These are phyloP conservation scores for Mycotypha africana DNA, from an alignment of 371 early-diverging fungal species.

Conservation along the genomic window DNA sequence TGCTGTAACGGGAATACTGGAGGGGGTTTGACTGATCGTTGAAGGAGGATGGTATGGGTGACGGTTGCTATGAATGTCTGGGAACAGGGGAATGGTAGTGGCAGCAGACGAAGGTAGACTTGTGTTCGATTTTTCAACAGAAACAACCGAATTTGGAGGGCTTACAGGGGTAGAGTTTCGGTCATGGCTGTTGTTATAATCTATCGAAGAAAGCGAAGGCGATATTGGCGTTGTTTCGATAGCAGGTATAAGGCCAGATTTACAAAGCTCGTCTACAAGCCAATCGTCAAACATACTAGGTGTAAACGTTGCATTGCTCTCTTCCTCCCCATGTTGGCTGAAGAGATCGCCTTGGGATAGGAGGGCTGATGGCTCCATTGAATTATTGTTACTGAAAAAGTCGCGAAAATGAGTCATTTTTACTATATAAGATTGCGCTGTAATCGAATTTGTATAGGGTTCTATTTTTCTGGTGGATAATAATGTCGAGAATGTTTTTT, in stretches of 20 bases:
- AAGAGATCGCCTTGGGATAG: too few relatives aligned
- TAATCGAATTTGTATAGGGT: not conserved
- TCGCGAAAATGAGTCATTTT: not conserved
- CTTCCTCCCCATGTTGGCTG: too few relatives aligned
- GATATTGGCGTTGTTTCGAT: too few relatives aligned
- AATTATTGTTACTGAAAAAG: too few relatives aligned
- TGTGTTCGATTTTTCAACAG: too few relatives aligned
- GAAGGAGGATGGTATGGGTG: not conserved
- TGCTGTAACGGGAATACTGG: not conserved
- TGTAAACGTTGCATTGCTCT: slow-evolving; percentile 1
- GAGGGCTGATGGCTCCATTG: too few relatives aligned
- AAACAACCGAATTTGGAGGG: slow-evolving; percentile 3
- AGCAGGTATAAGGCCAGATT: slow-evolving; percentile 16
- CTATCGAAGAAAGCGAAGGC: not conserved
- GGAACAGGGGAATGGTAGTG: slow-evolving; percentile 9
- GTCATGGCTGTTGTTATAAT: not conserved
- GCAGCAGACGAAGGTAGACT: slow-evolving; percentile 3
- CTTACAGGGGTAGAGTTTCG: not conserved
- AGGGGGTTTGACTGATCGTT: too few relatives aligned
- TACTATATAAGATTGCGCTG: slow-evolving; percentile 2
- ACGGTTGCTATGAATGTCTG: slow-evolving; percentile 3
- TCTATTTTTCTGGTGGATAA: not conserved
- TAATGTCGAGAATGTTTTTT: slow-evolving; percentile 6
- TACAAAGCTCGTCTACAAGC: slow-evolving; percentile 14
- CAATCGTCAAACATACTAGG: slow-evolving; percentile 16